Conservation (phyloP, 2,329 filamentous ascomycete genomes). For the Fusarium sp. region DNA sequence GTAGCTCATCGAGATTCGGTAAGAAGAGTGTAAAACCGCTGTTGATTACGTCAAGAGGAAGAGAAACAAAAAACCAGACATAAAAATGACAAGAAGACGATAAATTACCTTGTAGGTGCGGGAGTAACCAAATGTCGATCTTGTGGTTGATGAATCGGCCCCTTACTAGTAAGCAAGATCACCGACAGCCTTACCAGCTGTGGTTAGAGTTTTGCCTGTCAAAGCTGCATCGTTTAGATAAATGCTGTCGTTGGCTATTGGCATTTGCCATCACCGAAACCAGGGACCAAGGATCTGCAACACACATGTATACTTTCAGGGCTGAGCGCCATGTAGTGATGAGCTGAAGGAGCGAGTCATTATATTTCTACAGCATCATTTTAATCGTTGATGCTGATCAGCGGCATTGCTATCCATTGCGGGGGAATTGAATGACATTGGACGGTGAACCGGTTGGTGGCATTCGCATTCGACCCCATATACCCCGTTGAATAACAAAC, state of each 20-base stretch:
- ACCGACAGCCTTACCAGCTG: conserved; percentile 17
- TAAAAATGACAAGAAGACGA: conserved; percentile 12
- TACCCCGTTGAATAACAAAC: conserved; percentile 7
- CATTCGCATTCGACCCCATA: conserved; percentile 8
- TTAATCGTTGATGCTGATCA: conserved; percentile 13
- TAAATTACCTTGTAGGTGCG: conserved; percentile 5
- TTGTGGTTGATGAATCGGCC: conserved; percentile 3
- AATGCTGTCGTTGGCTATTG: conserved; percentile 16
- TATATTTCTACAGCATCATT: neutral
- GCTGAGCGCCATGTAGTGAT: neutral
- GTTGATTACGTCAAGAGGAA: neutral
- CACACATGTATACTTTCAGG: conserved; percentile 9
- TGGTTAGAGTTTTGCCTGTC: conserved; percentile 25
- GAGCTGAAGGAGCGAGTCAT: conserved; percentile 16
- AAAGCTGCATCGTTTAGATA: conserved; percentile 30
- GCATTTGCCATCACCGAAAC: conserved; percentile 24
- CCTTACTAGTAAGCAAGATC: conserved; percentile 7
- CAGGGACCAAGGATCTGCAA: conserved; percentile 5
- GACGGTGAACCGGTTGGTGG: conserved; percentile 1
- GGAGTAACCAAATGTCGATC: neutral
- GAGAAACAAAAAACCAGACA: neutral
- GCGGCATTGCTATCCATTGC: conserved; percentile 10
- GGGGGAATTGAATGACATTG: conserved; percentile 18
- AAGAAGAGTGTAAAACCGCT: conserved; percentile 2
- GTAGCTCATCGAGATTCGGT: neutral